phyloP scores from a whole-genome alignment of 129 eudicot genomes.

The Chrysanthemum makinoi region DNA sequence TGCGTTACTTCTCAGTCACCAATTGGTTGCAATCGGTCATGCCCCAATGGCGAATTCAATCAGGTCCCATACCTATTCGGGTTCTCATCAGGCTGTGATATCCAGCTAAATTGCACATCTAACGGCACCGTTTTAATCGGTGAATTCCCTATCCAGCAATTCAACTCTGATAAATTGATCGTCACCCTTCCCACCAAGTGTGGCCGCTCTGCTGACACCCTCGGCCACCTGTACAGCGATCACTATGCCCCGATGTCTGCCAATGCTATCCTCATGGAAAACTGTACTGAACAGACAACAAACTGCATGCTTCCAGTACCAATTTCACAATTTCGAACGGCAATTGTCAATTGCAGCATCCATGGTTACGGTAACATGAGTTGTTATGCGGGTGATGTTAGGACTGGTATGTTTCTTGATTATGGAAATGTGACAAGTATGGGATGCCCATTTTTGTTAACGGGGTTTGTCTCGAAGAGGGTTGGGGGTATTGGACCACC shows the following conservation, averaged over 20 bases:
- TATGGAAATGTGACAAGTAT: neutral
- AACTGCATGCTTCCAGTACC: neutral
- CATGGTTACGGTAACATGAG: neutral
- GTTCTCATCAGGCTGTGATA: neutral
- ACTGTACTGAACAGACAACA: neutral
- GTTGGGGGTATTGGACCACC: neutral
- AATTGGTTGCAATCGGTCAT: neutral
- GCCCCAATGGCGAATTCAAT: neutral
- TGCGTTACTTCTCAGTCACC: neutral
- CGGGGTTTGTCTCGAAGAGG: neutral
- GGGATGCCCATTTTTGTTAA: neutral
- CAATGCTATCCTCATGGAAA: neutral
- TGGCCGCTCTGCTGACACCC: neutral
- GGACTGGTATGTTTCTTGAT: neutral
- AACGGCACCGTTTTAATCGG: slow-evolving; percentile 1
- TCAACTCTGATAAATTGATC: neutral
- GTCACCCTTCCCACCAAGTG: slow-evolving; percentile 1
- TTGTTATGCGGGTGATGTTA: neutral
- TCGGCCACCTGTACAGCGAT: neutral
- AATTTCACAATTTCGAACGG: neutral
- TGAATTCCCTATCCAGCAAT: neutral
- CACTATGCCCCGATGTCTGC: neutral
- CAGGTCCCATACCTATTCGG: slow-evolving; percentile 12
- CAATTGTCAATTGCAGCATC: neutral
- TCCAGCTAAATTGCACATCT: slow-evolving; percentile 16